Evolutionary conservation across 495 filamentous ascomycete genomes (phyloP), one percentile per base, ranked within the genome.

Genomic region (Hapsidospora chrysogenum): DNA sequence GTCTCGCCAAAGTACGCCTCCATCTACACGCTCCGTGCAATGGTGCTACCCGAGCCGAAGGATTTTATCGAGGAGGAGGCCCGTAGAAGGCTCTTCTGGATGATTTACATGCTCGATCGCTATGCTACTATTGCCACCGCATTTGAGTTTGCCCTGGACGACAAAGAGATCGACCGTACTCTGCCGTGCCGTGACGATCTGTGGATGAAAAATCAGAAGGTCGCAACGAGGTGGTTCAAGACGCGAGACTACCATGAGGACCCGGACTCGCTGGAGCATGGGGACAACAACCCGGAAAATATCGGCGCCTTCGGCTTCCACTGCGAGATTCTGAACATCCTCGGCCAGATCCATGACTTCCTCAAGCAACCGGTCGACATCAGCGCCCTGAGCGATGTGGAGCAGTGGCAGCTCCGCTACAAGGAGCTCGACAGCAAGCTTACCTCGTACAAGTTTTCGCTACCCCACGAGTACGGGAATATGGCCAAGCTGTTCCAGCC

Each of bases 51-150:
- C 0, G 84, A 89, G 30, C 64, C 84, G 0, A 76, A 76, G 23
- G 79, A 82, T 30, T 92, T 81, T 59, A 78, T 87, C 38, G 85
- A 93, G 50, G 83, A 92, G 33, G 85, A 93, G 47, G 76, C 81
- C 30, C 62, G 82, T 27, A 63, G 85, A 27, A 64, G 85, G 5
- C 58, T 92, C 1, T 92, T 93, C 58, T 93, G 85, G 85, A 86
- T 85, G 79, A 76, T 92, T 18, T 93, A 89, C 46, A 50, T 92
- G 18, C 64, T 93, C 22, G 85, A 93, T 53, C 66, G 85, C 27
- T 92, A 89, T 44, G 84, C 85, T 1, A 92, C 83, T 1, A 71
- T 92, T 30, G 76, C 82, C 0, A 93, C 85, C 0, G 81, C 84
- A 2, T 89, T 93, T 42, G 82, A 92, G 49, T 86, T 93, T 52